Conservation (phyloP, 768 basidiomycete species). For the Cubamyces lactineus region DNA sequence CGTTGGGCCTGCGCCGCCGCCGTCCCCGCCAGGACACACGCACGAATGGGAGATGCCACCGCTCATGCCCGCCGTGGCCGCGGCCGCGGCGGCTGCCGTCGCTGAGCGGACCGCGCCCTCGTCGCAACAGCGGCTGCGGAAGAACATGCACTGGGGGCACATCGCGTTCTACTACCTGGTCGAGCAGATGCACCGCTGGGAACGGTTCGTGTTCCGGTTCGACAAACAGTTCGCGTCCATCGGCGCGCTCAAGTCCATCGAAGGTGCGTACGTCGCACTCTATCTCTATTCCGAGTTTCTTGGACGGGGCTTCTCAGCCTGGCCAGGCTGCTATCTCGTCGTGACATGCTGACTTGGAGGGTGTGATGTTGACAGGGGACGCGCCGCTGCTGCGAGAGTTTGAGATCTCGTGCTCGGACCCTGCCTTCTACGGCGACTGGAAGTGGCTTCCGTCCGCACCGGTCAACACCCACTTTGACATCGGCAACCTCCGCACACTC, state of each 20-base stretch:
- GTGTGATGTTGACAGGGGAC: slow-evolving; percentile 50
- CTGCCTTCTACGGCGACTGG: slow-evolving; percentile 65
- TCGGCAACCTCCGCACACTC: slow-evolving; percentile 56
- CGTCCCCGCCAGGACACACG: slow-evolving; percentile 5
- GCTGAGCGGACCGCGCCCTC: slow-evolving; percentile 29
- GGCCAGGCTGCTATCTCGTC: too few species aligned
- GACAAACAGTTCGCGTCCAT: slow-evolving; percentile 78
- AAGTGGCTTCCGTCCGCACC: slow-evolving; percentile 68
- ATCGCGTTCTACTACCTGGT: slow-evolving; percentile 80
- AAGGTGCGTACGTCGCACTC: slow-evolving; percentile 47
- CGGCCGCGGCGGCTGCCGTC: slow-evolving; percentile 1
- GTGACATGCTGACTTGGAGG: background rate
- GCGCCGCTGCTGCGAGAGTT: slow-evolving; percentile 78
- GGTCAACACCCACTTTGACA: slow-evolving; percentile 36
- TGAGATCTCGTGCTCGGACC: slow-evolving; percentile 74
- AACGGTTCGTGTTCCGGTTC: slow-evolving; percentile 79
- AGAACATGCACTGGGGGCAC: slow-evolving; percentile 75
- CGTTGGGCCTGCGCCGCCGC: slow-evolving; percentile 8
- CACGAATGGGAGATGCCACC: slow-evolving; percentile 29
- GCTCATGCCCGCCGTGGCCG: slow-evolving; percentile 25
- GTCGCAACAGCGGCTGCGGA: slow-evolving; percentile 37
- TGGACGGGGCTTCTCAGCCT: too few species aligned
- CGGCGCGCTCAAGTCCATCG: slow-evolving; percentile 71
- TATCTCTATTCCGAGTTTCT: background rate
- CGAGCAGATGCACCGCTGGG: slow-evolving; percentile 82